Evolutionary conservation across 208 protist genomes (phyloP), one percentile per base, ranked within the genome.

Genomic region (Tritrichomonas foetus): DNA sequence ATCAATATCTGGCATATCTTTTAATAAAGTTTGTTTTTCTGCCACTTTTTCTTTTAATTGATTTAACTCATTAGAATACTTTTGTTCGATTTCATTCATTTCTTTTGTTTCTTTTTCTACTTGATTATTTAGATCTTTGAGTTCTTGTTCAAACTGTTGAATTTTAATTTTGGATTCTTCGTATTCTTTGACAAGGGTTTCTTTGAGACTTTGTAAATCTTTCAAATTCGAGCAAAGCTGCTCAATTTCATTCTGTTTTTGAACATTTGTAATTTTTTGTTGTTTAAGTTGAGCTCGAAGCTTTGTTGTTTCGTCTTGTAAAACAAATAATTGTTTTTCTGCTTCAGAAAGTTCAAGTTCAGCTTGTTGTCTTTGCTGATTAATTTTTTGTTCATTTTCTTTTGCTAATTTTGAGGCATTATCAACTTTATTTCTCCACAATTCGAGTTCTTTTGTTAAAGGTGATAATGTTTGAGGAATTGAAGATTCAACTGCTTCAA

Each of bases 321-420:
- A 47, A 22, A 33, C 39, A 0, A 39, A 33, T 33, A 57, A 47
- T 20, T 20, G 44, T 20, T 89, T 89, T 36, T 89, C 16, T 25
- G 78, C 25, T 16, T 49, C 47, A 27, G 11, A 1, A 39, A 61
- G 27, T 33, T 3, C 9, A 20, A 33, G n/a, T 57, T 89, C 78
- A 11, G 16, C 27, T 30, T n/a, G 8, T 33, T 89, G 27, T 20
- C 47, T 53, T 89, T 89, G 41, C 57, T 89, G 41, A 14, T 44
- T 89, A n/a, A 89, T 44, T 61, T 57, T 53, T 89, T 89, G 78
- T 57, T 89, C 41, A 16, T 49, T 89, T 57, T 89, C 78, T 9
- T 89, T n/a, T 3, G 47, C 9, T 25, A 39, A 57, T 89, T 89
- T 89, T 3, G 47, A n/a, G 20, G 47, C 47, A 57, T 89, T 16